Conservation (phyloP, 768 basidiomycete species). For the Pisolithus microcarpus region DNA sequence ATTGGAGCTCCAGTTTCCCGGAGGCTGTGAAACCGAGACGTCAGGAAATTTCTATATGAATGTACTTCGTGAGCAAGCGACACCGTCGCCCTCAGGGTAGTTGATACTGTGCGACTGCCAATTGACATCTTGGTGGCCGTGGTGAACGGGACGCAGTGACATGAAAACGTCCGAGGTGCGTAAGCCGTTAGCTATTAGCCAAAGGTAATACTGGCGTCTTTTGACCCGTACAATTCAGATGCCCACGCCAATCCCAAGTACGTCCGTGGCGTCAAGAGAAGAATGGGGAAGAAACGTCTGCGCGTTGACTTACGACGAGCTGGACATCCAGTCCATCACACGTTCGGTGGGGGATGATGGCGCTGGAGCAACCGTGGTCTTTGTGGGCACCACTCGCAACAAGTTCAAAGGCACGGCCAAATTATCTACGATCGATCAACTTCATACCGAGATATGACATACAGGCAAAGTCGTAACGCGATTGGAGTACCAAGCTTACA, state of each 20-base stretch:
- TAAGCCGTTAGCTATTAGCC: not conserved
- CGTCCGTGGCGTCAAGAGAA: slow-evolving; percentile 20
- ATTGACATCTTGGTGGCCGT: not conserved
- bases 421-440: slow-evolving; percentile 3
- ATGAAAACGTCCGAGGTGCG: not conserved
- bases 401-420: slow-evolving; percentile 62
- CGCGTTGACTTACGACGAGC: slow-evolving; percentile 49
- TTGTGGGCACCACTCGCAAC: slow-evolving; percentile 83
- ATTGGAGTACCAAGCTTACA: slow-evolving; percentile 80
- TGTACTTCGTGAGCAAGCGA: not conserved
- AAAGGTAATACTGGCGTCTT: not conserved
- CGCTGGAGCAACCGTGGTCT: slow-evolving; percentile 68
- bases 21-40: not conserved
- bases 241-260: slow-evolving; percentile 15
- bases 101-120: not conserved
- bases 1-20: slow-evolving; percentile 28
- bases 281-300: slow-evolving; percentile 27
- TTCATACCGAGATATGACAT: slow-evolving; percentile 3
- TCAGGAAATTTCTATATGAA: slow-evolving; percentile 3
- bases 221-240: slow-evolving; percentile 6
- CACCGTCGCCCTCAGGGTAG: not conserved
- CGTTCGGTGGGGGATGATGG: slow-evolving; percentile 52
- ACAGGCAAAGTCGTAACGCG: slow-evolving; percentile 64
- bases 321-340: slow-evolving; percentile 55
- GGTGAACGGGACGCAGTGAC: not conserved